Base-by-base conservation (phyloP, 1,284 basidiomycete genomes). In the Austropuccinia psidii region DNA sequence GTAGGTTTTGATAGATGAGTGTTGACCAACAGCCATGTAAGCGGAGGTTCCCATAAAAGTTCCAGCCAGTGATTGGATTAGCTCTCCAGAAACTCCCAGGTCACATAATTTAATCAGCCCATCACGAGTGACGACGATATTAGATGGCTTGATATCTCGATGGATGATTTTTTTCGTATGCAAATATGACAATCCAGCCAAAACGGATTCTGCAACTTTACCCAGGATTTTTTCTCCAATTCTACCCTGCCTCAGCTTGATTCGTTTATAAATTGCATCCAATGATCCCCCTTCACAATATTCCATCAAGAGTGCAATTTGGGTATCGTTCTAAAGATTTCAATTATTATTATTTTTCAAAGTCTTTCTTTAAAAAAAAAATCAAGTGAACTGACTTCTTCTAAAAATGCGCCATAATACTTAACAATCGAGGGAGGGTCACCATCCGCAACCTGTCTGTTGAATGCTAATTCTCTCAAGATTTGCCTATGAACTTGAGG, bases 301-400 rank as follows among this genome's bases (percentile, higher is more conserved):
- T 81, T 99, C 96, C 91, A 98, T 96, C 77, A 96, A 85, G 76
- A 99, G 93, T 79, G 93, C 94, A 79, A 99, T 90, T 81, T 94
- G 91, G 76, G 90, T 90, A 62, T 91, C 90, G 41, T 73, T 73
- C 69, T 73, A 19, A 52, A 21, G 13, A 58, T 8, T 58, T 58
- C 17, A 15, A 58, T 29, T 11, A 33, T 11, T n/a, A 35, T 15
- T 58, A n/a, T n/a, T n/a, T n/a, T n/a, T n/a, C n/a, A n/a, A n/a
- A n/a, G n/a, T n/a, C n/a, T n/a, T n/a, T 31, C 8, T 13, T 33
- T 11, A 66, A 66, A 31, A 66, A 50, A 55, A 68, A 17, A 24
- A 52, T 35, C 55, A 33, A 6, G 15, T 37, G 21, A n/a, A 62
- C 58, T 5, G 50, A 90, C 91, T 37, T 92, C 90, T 39, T 92